A percentile compares a stretch with the other conserved stretches of the same genome.
phyloP scores from a whole-genome alignment of 768 basidiomycete species.

The Clitopilus passeckerianus region DNA sequence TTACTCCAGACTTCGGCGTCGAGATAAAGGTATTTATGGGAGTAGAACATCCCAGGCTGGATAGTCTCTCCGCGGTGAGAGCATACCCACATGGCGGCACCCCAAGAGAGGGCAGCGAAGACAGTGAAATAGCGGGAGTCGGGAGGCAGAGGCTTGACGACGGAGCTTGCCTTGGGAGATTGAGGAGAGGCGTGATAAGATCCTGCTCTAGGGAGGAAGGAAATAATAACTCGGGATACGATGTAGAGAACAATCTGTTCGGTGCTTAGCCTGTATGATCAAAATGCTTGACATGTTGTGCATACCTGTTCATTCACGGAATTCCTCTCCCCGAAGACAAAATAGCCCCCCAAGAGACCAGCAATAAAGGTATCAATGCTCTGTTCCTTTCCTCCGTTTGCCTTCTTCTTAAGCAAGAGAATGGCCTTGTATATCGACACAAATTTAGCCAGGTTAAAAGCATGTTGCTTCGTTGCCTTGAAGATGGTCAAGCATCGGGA shows the following conservation, averaged over 20 bases:
- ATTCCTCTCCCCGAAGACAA: slow-evolving; percentile 81
- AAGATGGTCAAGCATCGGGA: slow-evolving; percentile 65
- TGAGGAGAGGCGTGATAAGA: slow-evolving; percentile 43
- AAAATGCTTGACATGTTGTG: slow-evolving; percentile 6
- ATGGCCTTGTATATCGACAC: slow-evolving; percentile 90
- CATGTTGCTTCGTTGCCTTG: slow-evolving; percentile 85
- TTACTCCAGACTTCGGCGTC: slow-evolving; percentile 87
- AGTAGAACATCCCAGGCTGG: slow-evolving; percentile 95
- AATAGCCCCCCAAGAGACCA: slow-evolving; percentile 86
- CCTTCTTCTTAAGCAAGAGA: slow-evolving; percentile 75
- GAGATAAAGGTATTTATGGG: slow-evolving; percentile 92
- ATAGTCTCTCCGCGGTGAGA: slow-evolving; percentile 82
- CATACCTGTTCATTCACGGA: slow-evolving; percentile 90
- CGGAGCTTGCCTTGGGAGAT: slow-evolving; percentile 32
- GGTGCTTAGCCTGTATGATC: slow-evolving; percentile 8
- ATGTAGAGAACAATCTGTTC: slow-evolving; percentile 93
- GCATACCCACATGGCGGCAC: slow-evolving; percentile 96
- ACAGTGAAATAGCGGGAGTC: slow-evolving; percentile 79
- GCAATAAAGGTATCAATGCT: slow-evolving; percentile 86
- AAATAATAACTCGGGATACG: slow-evolving; percentile 85
- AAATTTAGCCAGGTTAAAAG: slow-evolving; percentile 89
- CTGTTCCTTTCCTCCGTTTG: slow-evolving; percentile 79
- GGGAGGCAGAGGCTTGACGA: slow-evolving; percentile 73
- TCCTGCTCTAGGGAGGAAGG: slow-evolving; percentile 80
- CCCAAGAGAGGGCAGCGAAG: slow-evolving; percentile 90